Percentiles rank a stretch among this genome's conserved stretches.
These are phyloP conservation scores for Cyclotella cryptica DNA, from an alignment of 108 stramenopile genomes.

Conservation along the genomic window DNA sequence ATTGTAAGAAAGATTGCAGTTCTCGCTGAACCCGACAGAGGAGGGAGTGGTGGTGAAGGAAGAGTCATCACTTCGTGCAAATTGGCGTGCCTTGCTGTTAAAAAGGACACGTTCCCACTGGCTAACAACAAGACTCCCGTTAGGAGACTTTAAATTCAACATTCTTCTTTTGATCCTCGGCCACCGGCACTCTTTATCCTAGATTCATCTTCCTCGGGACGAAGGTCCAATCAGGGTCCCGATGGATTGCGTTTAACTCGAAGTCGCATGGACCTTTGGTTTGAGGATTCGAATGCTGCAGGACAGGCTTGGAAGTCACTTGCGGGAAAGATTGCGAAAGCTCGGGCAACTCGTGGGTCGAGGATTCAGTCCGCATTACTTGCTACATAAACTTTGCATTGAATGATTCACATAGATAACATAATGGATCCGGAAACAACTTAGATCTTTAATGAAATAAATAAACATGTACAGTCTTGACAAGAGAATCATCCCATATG, in stretches of 20 bases:
- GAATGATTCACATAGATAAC: no score
- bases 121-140: constrained; percentile 65
- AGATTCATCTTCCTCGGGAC: constrained; percentile 36
- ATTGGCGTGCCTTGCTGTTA: constrained; percentile 59
- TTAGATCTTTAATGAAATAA: no score
- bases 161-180: constrained; percentile 59
- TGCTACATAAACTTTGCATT: no score
- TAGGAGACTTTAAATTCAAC: constrained; percentile 67
- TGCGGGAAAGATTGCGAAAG: constrained; percentile 57
- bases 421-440: no score
- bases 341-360: constrained; percentile 53
- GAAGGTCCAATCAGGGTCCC: constrained; percentile 20
- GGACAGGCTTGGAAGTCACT: constrained; percentile 60
- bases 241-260: constrained; percentile 41
- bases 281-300: constrained; percentile 79
- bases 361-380: constrained; percentile 46
- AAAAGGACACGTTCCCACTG: constrained; percentile 53
- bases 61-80: constrained; percentile 69
- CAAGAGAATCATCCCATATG: no score
- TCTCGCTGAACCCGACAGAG: constrained; percentile 74
- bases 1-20: constrained; percentile 67
- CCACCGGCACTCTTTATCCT: constrained; percentile 74
- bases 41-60: constrained; percentile 66
- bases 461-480: no score
- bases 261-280: constrained; percentile 87